Base-by-base conservation (phyloP, 176 grass and related monocot species). In the Oryza glaberrima region DNA sequence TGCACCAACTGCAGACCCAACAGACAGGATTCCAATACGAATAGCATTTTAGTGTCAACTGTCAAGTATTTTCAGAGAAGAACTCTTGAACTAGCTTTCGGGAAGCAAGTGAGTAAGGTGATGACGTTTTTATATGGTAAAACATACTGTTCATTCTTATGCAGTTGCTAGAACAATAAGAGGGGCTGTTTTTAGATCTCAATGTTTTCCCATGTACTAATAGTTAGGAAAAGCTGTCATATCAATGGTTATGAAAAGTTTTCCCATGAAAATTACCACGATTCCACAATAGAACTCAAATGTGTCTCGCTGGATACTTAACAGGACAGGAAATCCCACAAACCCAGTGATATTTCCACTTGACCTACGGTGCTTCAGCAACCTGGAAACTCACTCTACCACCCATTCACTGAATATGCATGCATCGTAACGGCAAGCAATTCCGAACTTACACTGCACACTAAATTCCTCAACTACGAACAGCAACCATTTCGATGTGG, bases 1-100 rank as follows among this genome's bases (percentile, higher is more conserved):
- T 98, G 65, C 93, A 98, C 95, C 91, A 98, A 83, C 96, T 95
- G 79, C 87, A 89, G 20, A 78, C 7, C 7, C 26, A 91, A 85
- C 11, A 80, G 34, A 85, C 20, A 81, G 8, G 25, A 69, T 85
- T 85, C 66, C 10, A 67, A 67, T 74, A 11, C 22, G 12, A 13
- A 61, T 13, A 40, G 6, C 30, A 78, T 58, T 44, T 15, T 8
- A 40, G 43, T 45, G 16, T 77, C 47, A 83, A 8, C 1, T 45
- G 26, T 73, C 58, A 73, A 11, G 3, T 83, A 41, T 34, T 54
- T 56, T 28, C 25, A 65, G 4, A 64, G 17, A 64, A 65, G 19
- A 6, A 65, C 66, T 4, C 4, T 65, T 68, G 30, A 72, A 76
- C 28, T 45, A 66, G 9, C 43, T 51, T 80, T 9, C 74, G 73